phyloP scores from a whole-genome alignment of 768 basidiomycete genomes.

The Leccinum pellstonianum region DNA sequence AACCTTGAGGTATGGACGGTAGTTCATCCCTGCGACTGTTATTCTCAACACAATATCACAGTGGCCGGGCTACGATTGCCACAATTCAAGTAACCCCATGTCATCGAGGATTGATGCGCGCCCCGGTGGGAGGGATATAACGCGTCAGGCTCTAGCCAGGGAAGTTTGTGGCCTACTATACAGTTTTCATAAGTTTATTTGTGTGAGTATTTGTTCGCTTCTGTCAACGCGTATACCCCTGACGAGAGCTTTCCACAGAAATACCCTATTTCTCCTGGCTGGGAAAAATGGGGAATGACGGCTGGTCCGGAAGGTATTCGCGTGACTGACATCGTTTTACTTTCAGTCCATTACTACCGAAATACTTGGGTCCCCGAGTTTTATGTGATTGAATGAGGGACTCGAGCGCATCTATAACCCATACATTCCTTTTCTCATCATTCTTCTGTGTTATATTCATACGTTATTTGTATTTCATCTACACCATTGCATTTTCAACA shows the following conservation, averaged over 20 bases:
- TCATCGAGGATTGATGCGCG: background rate
- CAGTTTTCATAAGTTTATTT: background rate
- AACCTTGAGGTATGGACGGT: background rate
- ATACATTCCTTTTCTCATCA: background rate
- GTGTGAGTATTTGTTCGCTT: background rate
- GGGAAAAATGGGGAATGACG: background rate
- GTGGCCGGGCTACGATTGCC: background rate
- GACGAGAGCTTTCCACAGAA: background rate
- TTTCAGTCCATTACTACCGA: background rate
- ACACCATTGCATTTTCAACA: background rate
- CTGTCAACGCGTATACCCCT: background rate
- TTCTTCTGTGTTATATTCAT: background rate
- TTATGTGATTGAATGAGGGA: background rate
- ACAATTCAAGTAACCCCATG: background rate
- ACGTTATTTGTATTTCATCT: background rate
- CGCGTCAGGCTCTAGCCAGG: background rate
- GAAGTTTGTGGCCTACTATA: background rate
- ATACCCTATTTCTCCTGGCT: background rate
- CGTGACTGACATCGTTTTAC: background rate
- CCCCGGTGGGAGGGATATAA: background rate
- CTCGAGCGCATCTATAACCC: background rate
- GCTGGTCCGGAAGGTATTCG: conserved; percentile 1
- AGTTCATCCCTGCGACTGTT: background rate
- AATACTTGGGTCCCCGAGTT: background rate
- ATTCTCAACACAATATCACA: background rate